A percentile compares a stretch with the other conserved stretches of the same genome.
Evolutionary conservation across 257 asterid genomes (phyloP).

Genomic region (Mitragyna speciosa): DNA sequence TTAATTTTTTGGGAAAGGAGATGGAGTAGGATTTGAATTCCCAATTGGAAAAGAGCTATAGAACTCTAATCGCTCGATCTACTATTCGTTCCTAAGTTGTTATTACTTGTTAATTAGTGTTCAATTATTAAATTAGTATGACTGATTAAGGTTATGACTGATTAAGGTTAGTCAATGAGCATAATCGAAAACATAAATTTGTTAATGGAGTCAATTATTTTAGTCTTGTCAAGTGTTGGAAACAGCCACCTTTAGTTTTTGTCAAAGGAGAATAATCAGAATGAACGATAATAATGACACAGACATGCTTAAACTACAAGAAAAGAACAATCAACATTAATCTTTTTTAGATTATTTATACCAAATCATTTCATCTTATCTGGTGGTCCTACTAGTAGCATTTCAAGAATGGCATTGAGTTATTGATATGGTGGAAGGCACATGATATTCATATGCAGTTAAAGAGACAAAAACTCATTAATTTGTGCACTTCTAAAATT

Average conservation of each 20-base stretch:
- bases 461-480: not conserved
- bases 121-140: not conserved
- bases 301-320: constrained; percentile 34
- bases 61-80: no score
- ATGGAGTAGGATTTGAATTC: no score
- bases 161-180: not conserved
- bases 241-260: not conserved
- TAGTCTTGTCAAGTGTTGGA: constrained; percentile 3
- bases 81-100: no score
- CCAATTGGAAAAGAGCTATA: no score
- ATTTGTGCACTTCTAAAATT: not conserved
- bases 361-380: constrained; percentile 2
- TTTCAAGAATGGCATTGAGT: not conserved
- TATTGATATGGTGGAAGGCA: not conserved
- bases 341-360: not conserved
- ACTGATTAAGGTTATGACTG: not conserved
- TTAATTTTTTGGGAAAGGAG: no score
- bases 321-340: constrained; percentile 10
- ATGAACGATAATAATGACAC: constrained; percentile 9
- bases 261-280: constrained; percentile 10
- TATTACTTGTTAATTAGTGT: not conserved
- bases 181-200: not conserved
- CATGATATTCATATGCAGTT: not conserved
- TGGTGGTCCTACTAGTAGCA: constrained; percentile 16
- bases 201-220: not conserved